These are phyloP conservation scores for Collybia sp. DNA, from an alignment of 768 basidiomycete genomes.

Conservation along the genomic window DNA sequence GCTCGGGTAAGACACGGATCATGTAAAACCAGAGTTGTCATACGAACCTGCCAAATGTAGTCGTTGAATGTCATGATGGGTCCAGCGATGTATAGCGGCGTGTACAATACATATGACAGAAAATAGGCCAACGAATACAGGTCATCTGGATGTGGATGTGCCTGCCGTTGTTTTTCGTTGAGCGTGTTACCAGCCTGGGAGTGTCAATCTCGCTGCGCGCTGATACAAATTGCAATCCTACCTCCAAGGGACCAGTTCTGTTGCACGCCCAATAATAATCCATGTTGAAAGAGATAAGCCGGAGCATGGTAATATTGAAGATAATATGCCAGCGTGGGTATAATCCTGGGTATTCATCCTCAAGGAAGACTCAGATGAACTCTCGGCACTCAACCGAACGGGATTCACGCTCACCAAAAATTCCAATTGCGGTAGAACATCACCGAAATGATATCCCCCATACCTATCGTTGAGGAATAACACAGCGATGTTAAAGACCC, in stretches of 20 bases:
- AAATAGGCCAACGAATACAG: conserved; percentile 72
- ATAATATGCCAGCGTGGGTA: conserved; percentile 90
- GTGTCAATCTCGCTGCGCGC: conserved; percentile 14
- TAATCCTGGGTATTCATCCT: conserved; percentile 70
- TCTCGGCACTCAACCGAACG: neutral
- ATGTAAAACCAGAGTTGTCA: neutral
- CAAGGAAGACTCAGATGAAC: conserved; percentile 3
- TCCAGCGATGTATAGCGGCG: conserved; percentile 93
- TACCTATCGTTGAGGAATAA: conserved; percentile 76
- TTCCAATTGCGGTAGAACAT: conserved; percentile 48
- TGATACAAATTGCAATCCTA: conserved; percentile 23
- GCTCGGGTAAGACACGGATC: neutral
- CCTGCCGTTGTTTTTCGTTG: conserved; percentile 58
- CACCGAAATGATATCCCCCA: conserved; percentile 67
- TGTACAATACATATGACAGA: conserved; percentile 82
- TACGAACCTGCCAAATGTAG: conserved; percentile 84
- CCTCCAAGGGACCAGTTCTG: conserved; percentile 33
- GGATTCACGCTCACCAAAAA: conserved; percentile 49
- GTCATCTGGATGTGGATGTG: conserved; percentile 46
- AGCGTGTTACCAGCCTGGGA: conserved; percentile 16
- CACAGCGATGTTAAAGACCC: conserved; percentile 72
- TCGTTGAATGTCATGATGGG: conserved; percentile 97
- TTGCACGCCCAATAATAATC: conserved; percentile 85
- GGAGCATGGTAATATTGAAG: conserved; percentile 96
- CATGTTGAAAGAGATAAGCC: conserved; percentile 89